These are phyloP conservation scores for Fusarium succisae DNA, from an alignment of 2,329 filamentous ascomycete genomes.

Conservation along the genomic window DNA sequence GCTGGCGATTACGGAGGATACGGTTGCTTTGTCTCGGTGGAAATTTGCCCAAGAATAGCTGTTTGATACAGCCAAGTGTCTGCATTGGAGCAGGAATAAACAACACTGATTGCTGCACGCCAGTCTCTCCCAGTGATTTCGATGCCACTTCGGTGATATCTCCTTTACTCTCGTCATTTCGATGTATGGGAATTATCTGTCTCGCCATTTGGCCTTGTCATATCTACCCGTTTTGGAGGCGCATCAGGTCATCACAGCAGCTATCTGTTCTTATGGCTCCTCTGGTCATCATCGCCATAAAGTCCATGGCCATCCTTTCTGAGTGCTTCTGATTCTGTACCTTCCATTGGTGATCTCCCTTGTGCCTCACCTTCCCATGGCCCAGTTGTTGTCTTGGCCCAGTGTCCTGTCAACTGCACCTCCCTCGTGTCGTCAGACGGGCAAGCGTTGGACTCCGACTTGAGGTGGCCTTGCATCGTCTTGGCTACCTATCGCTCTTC, in stretches of 20 bases:
- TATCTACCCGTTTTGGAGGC: neutral
- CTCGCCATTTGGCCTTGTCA: neutral
- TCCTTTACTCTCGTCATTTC: neutral
- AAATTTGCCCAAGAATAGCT: neutral
- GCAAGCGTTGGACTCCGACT: too few relatives aligned
- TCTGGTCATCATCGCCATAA: neutral
- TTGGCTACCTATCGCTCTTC: too few relatives aligned
- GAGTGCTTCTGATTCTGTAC: neutral
- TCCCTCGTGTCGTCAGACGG: too few relatives aligned
- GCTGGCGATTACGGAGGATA: neutral
- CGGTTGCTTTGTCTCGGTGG: neutral
- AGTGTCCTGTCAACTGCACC: too few relatives aligned
- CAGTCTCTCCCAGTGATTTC: rapidly evolving
- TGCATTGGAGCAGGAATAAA: neutral
- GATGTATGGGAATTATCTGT: neutral
- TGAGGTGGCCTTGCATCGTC: too few relatives aligned
- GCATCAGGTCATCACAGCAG: too few relatives aligned
- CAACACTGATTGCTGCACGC: neutral
- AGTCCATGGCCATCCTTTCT: neutral
- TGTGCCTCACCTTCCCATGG: too few relatives aligned
- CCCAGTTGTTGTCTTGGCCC: too few relatives aligned
- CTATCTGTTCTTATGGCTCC: neutral
- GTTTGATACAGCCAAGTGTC: neutral
- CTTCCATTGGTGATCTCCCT: neutral
- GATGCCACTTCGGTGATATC: neutral